Base-by-base conservation (phyloP, 352 stramenopile genomes). In the Phytophthora sp. region DNA sequence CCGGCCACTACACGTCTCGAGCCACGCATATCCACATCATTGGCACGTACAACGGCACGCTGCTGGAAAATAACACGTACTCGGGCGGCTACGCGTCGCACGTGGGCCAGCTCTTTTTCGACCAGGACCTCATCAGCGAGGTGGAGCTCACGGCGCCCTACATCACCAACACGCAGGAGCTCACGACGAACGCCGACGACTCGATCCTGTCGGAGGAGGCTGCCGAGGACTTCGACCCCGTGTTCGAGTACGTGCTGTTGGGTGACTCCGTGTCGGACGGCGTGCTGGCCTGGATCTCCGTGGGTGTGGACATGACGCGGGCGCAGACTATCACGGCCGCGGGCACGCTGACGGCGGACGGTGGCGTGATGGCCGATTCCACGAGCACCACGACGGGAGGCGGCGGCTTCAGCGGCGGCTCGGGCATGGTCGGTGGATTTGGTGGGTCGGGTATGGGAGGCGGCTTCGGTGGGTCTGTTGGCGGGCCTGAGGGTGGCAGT, bases 171-270 rank as follows among this genome's bases (percentile, higher is more conserved):
- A 66, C 32, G n/a, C 54, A 69, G 50, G 41, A 54, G 20, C 2
- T 74, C 35, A 77, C 62, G 24, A 64, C 27, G 0, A 79, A 74
- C 50, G 50, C 45, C 0, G 34, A 63, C 17, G 66, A 79, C 54
- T 20, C 28, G 15, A 58, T 75, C 24, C 35, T 77, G 17, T 49
- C 68, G 3, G 54, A 81, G 42, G 61, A 74, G 17, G 58, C 59
- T 2, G 62, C 49, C 10, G 31, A 54, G 10, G 58, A 61, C 32
- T 76, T 74, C 37, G 67, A 80, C 31, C 72, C 72, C 3, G 34
- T 80, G 5, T 45, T 80, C n/a, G 38, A 76, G 58, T 76, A 76
- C 49, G 60, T 70, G 28, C 39, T 67, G 21, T 49, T 80, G 51
- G 71, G 71, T 23, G 62, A 74, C 23, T 56, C 27, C 11, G 52